Evolutionary conservation across 2,329 filamentous ascomycete genomes (phyloP), one percentile per base, ranked within the genome.

Genomic region (Tolypocladium paradoxum): DNA sequence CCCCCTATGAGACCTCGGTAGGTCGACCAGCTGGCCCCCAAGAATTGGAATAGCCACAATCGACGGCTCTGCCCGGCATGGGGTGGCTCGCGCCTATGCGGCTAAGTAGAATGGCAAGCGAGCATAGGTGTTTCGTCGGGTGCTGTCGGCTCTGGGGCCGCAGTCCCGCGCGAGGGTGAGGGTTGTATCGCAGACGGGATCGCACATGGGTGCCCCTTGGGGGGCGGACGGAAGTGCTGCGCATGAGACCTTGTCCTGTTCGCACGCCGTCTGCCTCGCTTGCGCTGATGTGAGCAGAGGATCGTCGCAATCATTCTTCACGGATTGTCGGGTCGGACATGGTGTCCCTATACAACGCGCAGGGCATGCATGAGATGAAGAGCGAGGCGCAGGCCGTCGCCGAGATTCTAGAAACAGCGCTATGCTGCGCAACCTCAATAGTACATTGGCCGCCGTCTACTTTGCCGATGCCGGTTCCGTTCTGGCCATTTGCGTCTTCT

Each of bases 151-250:
- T 29, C 24, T 14, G 24, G 24, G 27, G 6, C 27, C 43, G 14
- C 14, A n/a, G n/a, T n/a, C n/a, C n/a, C n/a, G 12, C 22, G 12
- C 27, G 18, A 3, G 16, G 9, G 36, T 22, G 43, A 52, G 34
- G 48, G 53, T 54, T 38, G 49, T 50, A 52, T 47, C 53, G 53
- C 53, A 52, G 29, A 20, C 49, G 53, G 53, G 49, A 52, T 31
- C 49, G 52, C 48, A 51, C 52, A 54, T 54, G 49, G 49, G 49
- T 33, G 46, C 46, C 36, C 46, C 46, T 48, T 11, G 20, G 20
- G 48, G 27, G 40, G 33, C 47, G 38, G 51, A 46, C 18, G 24
- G 40, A 24, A 29, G 24, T 50, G 36, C 7, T 29, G 4, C 22
- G 34, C 34, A 20, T 36, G 48, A 36, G 35, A 38, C 43, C 16